These are phyloP conservation scores for Entoloma clypeatum DNA, from an alignment of 1,284 basidiomycete species.

Conservation along the genomic window DNA sequence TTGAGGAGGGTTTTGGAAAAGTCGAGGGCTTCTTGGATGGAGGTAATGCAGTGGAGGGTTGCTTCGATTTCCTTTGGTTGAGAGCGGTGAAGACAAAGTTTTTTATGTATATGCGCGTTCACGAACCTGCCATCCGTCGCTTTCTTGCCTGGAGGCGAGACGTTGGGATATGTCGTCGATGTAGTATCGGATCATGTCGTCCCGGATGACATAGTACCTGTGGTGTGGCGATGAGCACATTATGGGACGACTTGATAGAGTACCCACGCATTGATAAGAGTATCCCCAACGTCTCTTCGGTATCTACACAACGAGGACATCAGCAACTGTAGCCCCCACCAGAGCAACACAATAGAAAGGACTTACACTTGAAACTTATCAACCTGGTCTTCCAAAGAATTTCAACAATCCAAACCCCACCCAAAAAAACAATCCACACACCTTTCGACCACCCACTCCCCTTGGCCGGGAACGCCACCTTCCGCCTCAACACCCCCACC, in stretches of 20 bases:
- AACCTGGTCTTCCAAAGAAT: constrained; percentile 67
- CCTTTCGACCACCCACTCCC: constrained; percentile 66
- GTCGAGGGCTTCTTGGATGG: constrained; percentile 82
- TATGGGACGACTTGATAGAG: constrained; percentile 6
- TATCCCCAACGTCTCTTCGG: constrained; percentile 86
- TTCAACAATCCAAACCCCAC: constrained; percentile 2
- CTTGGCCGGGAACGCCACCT: constrained; percentile 66
- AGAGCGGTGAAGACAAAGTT: constrained; percentile 6
- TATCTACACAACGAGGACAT: constrained; percentile 57
- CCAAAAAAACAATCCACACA: constrained; percentile 30
- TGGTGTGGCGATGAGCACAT: constrained; percentile 3
- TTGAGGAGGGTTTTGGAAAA: constrained; percentile 62
- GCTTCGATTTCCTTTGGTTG: constrained; percentile 72
- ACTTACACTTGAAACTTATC: constrained; percentile 71
- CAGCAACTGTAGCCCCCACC: neutral
- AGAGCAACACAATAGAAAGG: neutral
- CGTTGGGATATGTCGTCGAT: constrained; percentile 57
- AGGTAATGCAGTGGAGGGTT: constrained; percentile 78
- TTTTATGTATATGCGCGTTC: too few species aligned
- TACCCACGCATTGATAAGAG: constrained; percentile 82
- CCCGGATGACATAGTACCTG: constrained; percentile 85
- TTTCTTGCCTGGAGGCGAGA: constrained; percentile 37
- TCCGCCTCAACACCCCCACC: constrained; percentile 65
- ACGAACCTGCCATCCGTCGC: constrained; percentile 67
- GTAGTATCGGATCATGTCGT: constrained; percentile 74